Conservation (phyloP, 805 yeast genomes). For the Ogataea naganishii region DNA sequence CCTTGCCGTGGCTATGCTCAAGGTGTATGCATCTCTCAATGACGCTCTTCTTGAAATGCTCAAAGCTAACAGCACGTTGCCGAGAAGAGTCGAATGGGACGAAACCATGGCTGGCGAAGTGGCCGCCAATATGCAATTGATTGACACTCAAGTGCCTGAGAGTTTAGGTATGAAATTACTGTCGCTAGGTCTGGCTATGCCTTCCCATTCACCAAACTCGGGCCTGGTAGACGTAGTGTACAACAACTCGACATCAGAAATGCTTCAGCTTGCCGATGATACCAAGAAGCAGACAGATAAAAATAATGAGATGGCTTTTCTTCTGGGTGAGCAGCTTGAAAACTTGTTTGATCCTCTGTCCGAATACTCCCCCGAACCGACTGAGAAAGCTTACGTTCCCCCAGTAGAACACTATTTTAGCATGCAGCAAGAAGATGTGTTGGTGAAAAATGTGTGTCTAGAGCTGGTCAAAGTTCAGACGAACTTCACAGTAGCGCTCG, state of each 20-base stretch:
- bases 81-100: constrained; percentile 44
- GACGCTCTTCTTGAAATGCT: constrained; percentile 13
- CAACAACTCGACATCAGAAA: constrained; percentile 20
- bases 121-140: constrained; percentile 55
- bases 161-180: constrained; percentile 50
- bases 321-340: constrained; percentile 80
- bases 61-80: constrained; percentile 11
- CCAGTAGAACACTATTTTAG: constrained; percentile 29
- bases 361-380: constrained; percentile 87
- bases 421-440: constrained; percentile 22
- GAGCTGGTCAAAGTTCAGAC: constrained; percentile 70
- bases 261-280: constrained; percentile 16
- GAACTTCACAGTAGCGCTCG: constrained; percentile 61
- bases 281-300: constrained; percentile 44
- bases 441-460: constrained; percentile 45
- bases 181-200: constrained; percentile 48
- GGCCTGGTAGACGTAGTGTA: constrained; percentile 69
- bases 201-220: constrained; percentile 35
- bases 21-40: constrained; percentile 55
- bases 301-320: constrained; percentile 68
- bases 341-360: constrained; percentile 82
- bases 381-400: constrained; percentile 61
- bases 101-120: constrained; percentile 79
- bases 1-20: constrained; percentile 64
- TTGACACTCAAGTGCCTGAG: constrained; percentile 43